These are phyloP conservation scores for Oryza glumipatula DNA, from an alignment of 176 grass and related monocot genomes.

Conservation along the genomic window DNA sequence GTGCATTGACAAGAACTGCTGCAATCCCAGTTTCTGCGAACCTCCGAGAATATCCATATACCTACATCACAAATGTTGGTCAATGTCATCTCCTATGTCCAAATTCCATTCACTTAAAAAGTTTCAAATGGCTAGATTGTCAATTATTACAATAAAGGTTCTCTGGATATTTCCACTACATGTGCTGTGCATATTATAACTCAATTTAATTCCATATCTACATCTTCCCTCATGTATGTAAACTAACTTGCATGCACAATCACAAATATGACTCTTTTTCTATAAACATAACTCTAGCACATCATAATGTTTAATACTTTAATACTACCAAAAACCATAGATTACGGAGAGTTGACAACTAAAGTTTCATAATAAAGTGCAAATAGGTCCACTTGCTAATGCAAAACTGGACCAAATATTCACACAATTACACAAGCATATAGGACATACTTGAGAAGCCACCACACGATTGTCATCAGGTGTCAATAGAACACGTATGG, in stretches of 20 bases:
- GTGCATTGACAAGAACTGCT: constrained; percentile 73
- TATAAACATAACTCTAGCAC: not conserved
- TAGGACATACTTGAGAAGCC: constrained; percentile 80
- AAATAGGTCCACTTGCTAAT: constrained; percentile 10
- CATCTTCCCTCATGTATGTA: not conserved
- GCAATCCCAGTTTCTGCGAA: constrained; percentile 90
- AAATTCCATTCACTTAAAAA: not conserved
- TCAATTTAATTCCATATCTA: not conserved
- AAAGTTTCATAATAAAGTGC: not conserved
- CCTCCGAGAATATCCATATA: constrained; percentile 88
- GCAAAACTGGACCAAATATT: constrained; percentile 13
- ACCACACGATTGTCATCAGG: constrained; percentile 87
- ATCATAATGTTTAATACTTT: not conserved
- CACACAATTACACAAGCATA: constrained; percentile 8
- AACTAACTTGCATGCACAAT: not conserved
- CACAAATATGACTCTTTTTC: not conserved
- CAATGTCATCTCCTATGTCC: constrained; percentile 15
- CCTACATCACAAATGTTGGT: constrained; percentile 42
- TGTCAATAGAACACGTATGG: constrained; percentile 73
- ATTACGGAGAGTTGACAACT: not conserved
- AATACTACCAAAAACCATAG: not conserved
- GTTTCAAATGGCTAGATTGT: not conserved
- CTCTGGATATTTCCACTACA: not conserved
- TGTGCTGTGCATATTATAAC: not conserved
- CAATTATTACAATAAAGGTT: not conserved